Percentiles rank a stretch among this genome's conserved stretches.
phyloP scores from a whole-genome alignment of 2,329 filamentous ascomycete species.

The Colletotrichum agaves region DNA sequence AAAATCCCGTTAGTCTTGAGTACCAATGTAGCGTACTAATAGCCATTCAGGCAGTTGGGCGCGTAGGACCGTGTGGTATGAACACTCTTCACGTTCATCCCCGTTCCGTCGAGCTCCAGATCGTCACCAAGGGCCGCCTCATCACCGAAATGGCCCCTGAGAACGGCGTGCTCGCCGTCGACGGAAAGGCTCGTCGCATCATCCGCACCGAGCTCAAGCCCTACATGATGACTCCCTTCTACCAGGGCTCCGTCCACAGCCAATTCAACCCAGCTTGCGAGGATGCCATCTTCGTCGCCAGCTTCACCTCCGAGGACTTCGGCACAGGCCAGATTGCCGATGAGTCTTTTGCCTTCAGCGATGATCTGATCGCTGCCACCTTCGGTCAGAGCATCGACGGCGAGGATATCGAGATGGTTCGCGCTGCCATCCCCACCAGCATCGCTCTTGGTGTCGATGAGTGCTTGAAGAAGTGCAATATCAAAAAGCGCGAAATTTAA shows the following conservation, averaged over 20 bases:
- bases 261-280: conserved; percentile 67
- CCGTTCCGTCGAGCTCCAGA: conserved; percentile 63
- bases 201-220: conserved; percentile 50
- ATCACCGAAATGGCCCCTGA: conserved; percentile 64
- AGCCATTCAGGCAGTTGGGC: conserved; percentile 53
- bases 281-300: conserved; percentile 60
- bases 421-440: conserved; percentile 56
- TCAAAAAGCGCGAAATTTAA: conserved; percentile 41
- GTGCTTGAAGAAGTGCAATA: conserved; percentile 60
- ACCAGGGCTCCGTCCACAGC: conserved; percentile 64
- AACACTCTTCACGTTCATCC: conserved; percentile 68
- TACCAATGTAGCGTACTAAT: not conserved
- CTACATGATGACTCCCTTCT: conserved; percentile 64
- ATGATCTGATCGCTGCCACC: conserved; percentile 57
- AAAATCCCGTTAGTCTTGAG: too few species aligned
- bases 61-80: conserved; percentile 63
- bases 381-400: conserved; percentile 59
- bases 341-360: conserved; percentile 58
- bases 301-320: conserved; percentile 61
- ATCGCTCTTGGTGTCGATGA: conserved; percentile 62
- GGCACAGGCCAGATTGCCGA: conserved; percentile 63
- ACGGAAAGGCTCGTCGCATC: conserved; percentile 45
- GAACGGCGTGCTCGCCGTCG: conserved; percentile 58
- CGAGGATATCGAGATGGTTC: conserved; percentile 58
- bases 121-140: conserved; percentile 60